Evolutionary conservation across 2,329 filamentous ascomycete genomes (phyloP).

Genomic region (Hypoxylon sp.): DNA sequence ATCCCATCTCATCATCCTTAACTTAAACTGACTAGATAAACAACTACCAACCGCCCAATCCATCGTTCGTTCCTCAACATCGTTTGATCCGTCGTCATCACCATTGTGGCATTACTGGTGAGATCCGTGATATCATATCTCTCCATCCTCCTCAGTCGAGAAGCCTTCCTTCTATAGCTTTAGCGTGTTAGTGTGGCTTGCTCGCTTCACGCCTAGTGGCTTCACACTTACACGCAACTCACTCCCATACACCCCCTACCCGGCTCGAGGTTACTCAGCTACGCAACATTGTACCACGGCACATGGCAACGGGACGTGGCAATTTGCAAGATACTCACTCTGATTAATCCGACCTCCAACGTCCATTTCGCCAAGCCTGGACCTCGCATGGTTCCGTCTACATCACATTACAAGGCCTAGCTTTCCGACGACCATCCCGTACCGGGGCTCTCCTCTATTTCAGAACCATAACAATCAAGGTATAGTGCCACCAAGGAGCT

Average conservation of each 20-base stretch:
- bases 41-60: constrained; percentile 30
- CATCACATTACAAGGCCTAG: constrained; percentile 32
- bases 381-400: constrained; percentile 32
- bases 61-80: constrained; percentile 42
- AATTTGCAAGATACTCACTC: constrained; percentile 12
- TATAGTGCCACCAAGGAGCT: constrained; percentile 43
- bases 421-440: constrained; percentile 25
- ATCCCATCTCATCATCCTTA: constrained; percentile 43
- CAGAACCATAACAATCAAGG: constrained; percentile 35
- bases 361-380: constrained; percentile 36
- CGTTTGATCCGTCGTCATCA: constrained; percentile 38
- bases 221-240: constrained; percentile 34
- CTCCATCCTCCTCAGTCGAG: constrained; percentile 30
- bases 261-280: constrained; percentile 29
- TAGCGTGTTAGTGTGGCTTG: constrained; percentile 34
- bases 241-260: constrained; percentile 13
- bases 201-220: constrained; percentile 21
- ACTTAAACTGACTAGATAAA: constrained; percentile 37
- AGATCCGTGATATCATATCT: constrained; percentile 43
- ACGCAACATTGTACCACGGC: constrained; percentile 33
- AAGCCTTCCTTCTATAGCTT: constrained; percentile 21
- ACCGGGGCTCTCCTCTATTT: constrained; percentile 24
- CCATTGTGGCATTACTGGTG: constrained; percentile 38
- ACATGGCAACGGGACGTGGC: constrained; percentile 40
- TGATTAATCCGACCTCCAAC: constrained; percentile 23